Percentiles rank a stretch among this genome's conserved stretches.
These are phyloP conservation scores for Globisporangium carolinianum DNA, from an alignment of 352 stramenopile genomes.

Conservation along the genomic window DNA sequence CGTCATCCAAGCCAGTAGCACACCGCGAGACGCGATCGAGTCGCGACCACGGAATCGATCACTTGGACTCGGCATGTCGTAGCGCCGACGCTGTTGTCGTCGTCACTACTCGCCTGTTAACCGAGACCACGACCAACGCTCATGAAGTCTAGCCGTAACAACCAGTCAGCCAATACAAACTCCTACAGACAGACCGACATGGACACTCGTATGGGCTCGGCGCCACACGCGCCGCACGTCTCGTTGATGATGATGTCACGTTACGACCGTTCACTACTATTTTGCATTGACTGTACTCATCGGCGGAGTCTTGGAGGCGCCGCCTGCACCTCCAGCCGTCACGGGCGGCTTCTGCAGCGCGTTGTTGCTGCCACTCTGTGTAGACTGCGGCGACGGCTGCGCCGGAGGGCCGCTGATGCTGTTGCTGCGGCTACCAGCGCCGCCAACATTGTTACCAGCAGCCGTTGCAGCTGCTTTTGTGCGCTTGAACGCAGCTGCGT, in stretches of 20 bases:
- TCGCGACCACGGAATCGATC: no score
- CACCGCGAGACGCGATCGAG: no score
- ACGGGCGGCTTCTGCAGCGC: conserved; percentile 61
- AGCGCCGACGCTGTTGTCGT: no score
- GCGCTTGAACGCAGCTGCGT: conserved; percentile 75
- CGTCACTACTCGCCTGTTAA: no score
- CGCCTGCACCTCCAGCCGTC: conserved; percentile 34
- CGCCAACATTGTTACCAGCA: conserved; percentile 14
- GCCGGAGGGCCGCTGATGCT: conserved; percentile 12
- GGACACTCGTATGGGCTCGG: no score
- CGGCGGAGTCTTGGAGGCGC: conserved; percentile 77
- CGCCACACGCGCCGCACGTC: no score
- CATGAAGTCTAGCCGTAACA: no score
- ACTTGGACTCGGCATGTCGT: no score
- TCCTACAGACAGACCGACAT: no score
- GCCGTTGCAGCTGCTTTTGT: conserved; percentile 54
- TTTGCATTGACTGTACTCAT: conserved; percentile 88
- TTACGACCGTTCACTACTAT: conserved; percentile 21
- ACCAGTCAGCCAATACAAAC: no score
- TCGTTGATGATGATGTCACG: no score
- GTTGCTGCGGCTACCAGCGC: not conserved
- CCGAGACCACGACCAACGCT: no score
- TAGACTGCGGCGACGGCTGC: conserved; percentile 43
- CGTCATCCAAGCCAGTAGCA: not conserved
- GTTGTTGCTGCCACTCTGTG: conserved; percentile 16